phyloP scores from a whole-genome alignment of 2,329 filamentous ascomycete species.

The Botrytis hyacinthi region DNA sequence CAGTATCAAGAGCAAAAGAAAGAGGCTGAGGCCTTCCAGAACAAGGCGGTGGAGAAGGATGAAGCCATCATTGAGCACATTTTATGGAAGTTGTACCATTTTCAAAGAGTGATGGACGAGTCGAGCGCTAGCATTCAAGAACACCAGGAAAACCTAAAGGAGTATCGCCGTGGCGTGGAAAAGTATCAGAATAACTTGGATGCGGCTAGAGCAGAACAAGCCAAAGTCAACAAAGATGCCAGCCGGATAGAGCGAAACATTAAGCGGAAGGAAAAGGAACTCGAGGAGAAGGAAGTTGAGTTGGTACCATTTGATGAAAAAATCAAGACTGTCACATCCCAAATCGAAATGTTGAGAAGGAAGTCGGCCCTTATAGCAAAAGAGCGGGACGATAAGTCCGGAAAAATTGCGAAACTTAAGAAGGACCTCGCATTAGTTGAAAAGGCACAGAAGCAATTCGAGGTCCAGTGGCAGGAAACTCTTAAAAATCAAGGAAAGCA shows the following conservation, averaged over 20 bases:
- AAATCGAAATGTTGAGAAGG: conserved; percentile 65
- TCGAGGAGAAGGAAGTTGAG: conserved; percentile 81
- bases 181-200: conserved; percentile 79
- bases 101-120: conserved; percentile 89
- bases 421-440: conserved; percentile 82
- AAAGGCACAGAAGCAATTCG: conserved; percentile 85
- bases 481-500: conserved; percentile 85
- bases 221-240: conserved; percentile 71
- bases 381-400: conserved; percentile 70
- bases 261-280: conserved; percentile 78
- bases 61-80: conserved; percentile 90
- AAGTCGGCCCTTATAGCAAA: conserved; percentile 70
- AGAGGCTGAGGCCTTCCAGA: conserved; percentile 90
- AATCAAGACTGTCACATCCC: conserved; percentile 71
- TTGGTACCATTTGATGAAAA: conserved; percentile 92
- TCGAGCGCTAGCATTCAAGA: conserved; percentile 87
- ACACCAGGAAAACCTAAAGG: conserved; percentile 92
- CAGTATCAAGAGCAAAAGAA: conserved; percentile 96
- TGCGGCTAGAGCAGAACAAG: conserved; percentile 78
- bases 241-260: conserved; percentile 81
- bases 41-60: conserved; percentile 86
- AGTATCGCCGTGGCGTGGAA: conserved; percentile 83
- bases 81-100: conserved; percentile 94
- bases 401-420: conserved; percentile 68
- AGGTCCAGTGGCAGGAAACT: conserved; percentile 80